These are phyloP conservation scores for Solanum piurae DNA, from an alignment of 257 asterid genomes.

Conservation along the genomic window DNA sequence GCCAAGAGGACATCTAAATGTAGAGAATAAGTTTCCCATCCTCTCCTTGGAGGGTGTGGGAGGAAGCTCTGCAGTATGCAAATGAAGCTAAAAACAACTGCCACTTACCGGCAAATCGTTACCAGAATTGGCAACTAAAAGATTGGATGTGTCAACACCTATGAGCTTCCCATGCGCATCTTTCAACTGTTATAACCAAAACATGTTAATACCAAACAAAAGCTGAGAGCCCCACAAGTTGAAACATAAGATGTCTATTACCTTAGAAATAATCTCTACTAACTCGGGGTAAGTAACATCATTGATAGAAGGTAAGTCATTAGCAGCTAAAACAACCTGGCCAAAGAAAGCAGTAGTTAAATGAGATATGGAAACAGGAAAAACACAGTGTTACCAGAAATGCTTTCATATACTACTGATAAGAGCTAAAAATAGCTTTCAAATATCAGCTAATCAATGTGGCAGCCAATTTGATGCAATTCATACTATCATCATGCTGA, in stretches of 20 bases:
- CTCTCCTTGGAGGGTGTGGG: not conserved
- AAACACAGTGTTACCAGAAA: not conserved
- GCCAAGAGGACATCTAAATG: not conserved
- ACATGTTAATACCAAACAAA: conserved; percentile 10
- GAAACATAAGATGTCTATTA: conserved; percentile 8
- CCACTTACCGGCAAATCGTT: conserved; percentile 91
- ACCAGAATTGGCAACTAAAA: conserved; percentile 81
- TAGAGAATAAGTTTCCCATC: not conserved
- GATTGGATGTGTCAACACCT: conserved; percentile 82
- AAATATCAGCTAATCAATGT: not conserved
- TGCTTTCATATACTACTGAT: not conserved
- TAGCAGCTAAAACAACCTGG: conserved; percentile 95
- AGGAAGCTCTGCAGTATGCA: not conserved
- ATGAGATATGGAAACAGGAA: not conserved
- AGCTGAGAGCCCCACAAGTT: not conserved
- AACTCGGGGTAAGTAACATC: conserved; percentile 78
- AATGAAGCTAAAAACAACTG: not conserved
- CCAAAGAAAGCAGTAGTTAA: not conserved
- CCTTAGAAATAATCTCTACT: conserved; percentile 71
- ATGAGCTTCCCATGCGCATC: conserved; percentile 72
- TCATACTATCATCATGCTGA: not conserved
- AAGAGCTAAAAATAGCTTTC: not conserved
- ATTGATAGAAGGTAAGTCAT: conserved; percentile 91
- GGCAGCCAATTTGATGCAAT: not conserved
- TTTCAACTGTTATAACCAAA: conserved; percentile 48